Evolutionary conservation across 1,139 yeast genomes (phyloP), one percentile per base, ranked within the genome.

Genomic region (Candida smagusa): DNA sequence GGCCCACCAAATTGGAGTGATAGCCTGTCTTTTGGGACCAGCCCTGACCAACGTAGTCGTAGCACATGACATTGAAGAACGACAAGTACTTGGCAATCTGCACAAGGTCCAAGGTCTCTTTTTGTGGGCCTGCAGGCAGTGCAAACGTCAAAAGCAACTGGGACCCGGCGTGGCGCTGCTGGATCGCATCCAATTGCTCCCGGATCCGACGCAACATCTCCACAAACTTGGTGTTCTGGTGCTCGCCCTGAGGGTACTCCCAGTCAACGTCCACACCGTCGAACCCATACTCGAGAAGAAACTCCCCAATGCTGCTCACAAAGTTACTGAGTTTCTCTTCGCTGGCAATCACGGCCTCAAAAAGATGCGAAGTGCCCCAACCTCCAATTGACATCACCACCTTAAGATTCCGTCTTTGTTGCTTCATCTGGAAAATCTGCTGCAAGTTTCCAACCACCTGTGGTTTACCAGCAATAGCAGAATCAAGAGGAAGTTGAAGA

Each of bases 201-300:
- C 84, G 66, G 11, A 86, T 50, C 9, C 43, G 47, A 22, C 50
- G 50, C 8, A 85, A 58, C 27, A 87, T 48, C 9, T 59, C 56
- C 1, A 77, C 66, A 41, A 81, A 71, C 34, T 58, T 55, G 1
- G 48, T 39, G 1, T 79, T 78, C 43, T 86, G 82, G 1, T 55
- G 49, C 2, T 50, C 48, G 30, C 60, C 68, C 16, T 61, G 56
- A 0, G 97, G 96, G 48, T 83, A 90, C 57, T 92, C 98, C 97
- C 97, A 92, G 60, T 92, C 98, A 26, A 92, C 63, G 57, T 92
- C 98, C 35, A 92, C 67, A 0, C 98, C 97, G 56, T 92, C 97
- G 51, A 92, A 80, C 0, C 86, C 84, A 52, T 79, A 74, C 36
- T 68, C 61, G 3, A 59, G 46, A 51, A 87, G 66, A 24, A 76